Evolutionary conservation across 352 stramenopile species (phyloP), one percentile per base, ranked within the genome.

Genomic region (Globisporangium nodosum): DNA sequence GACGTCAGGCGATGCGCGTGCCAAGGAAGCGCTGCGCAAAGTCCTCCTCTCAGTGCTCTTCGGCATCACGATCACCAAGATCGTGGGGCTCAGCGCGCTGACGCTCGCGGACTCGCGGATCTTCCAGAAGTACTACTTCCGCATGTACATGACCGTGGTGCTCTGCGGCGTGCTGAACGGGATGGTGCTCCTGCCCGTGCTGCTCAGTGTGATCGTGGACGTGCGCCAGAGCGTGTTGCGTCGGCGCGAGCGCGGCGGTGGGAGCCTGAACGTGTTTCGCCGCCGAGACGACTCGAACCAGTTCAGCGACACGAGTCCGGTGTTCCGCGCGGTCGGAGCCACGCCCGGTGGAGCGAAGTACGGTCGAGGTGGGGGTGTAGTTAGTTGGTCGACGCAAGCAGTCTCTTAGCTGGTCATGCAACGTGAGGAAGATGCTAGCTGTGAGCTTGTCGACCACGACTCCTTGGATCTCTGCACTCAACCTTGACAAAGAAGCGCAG

Each of bases 41-140:
- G 81, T 89, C n/a, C 72, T 85, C 21, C 69, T 77, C 12, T 89
- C 76, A 9, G 81, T 96, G 39, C 60, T 96, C 39, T 91, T 84
- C 31, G 85, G 88, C 47, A 95, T 96, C 57, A 96, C 87, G 24
- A 73, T 96, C 58, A 95, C 86, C 20, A 96, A 95, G 61, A 50
- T 94, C 42, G 81, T 92, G 6, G 87, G 86, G 49, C 65, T 96
- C n/a, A 84, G 76, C 47, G 80, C 91, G 13, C 59, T 96, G 45
- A 85, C 79, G 20, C 76, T 96, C 31, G 87, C 88, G n/a, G 68
- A 87, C 49, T 91, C 75, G 63, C 80, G 84, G 27, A 72, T 96
- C 54, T 96, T 96, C 64, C 84, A 88, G 60, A 85, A 95, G 61
- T 96, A 96, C 67, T 96, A 93, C 69, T 96, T 95, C 68, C 78